Percentiles rank a stretch among this genome's conserved stretches.
These are phyloP conservation scores for Zostera marina DNA, from an alignment of 116 monocot genomes.

Conservation along the genomic window DNA sequence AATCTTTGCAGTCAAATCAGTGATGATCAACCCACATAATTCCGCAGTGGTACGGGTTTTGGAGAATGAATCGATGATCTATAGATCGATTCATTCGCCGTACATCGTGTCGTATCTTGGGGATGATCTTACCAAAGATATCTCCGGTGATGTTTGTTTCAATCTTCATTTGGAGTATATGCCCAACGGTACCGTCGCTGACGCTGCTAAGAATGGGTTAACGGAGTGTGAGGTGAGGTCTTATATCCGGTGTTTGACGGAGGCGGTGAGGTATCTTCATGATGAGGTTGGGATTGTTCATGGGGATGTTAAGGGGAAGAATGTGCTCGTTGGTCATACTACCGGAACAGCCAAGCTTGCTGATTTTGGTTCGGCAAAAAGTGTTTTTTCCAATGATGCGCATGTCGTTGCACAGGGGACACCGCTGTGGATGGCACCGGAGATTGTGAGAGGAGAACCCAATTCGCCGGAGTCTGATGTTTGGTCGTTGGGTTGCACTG, in stretches of 20 bases:
- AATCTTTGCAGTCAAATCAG: constrained; percentile 32
- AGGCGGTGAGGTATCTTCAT: constrained; percentile 22
- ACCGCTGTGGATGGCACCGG: constrained; percentile 51
- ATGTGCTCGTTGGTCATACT: constrained; percentile 18
- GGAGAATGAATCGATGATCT: constrained; percentile 17
- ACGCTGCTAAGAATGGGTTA: constrained; percentile 2
- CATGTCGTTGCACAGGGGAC: constrained; percentile 11
- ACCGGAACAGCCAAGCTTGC: constrained; percentile 21
- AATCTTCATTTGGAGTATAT: constrained; percentile 26
- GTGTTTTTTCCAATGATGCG: background rate
- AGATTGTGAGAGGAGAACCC: constrained; percentile 19
- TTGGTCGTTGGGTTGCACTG: constrained; percentile 43
- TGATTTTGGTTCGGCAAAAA: constrained; percentile 28
- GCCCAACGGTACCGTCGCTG: constrained; percentile 23
- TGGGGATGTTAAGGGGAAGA: constrained; percentile 36
- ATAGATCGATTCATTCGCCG: constrained; percentile 14
- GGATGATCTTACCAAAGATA: constrained; percentile 7
- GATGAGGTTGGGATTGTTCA: constrained; percentile 18
- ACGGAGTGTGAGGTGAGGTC: constrained; percentile 15
- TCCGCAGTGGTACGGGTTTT: background rate
- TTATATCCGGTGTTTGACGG: constrained; percentile 15
- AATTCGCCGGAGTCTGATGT: constrained; percentile 15
- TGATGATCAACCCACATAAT: background rate
- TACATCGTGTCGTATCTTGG: constrained; percentile 22
- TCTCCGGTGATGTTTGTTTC: background rate